Conservation (phyloP, 345 rosid genomes). For the Sonneratia caseolaris region DNA sequence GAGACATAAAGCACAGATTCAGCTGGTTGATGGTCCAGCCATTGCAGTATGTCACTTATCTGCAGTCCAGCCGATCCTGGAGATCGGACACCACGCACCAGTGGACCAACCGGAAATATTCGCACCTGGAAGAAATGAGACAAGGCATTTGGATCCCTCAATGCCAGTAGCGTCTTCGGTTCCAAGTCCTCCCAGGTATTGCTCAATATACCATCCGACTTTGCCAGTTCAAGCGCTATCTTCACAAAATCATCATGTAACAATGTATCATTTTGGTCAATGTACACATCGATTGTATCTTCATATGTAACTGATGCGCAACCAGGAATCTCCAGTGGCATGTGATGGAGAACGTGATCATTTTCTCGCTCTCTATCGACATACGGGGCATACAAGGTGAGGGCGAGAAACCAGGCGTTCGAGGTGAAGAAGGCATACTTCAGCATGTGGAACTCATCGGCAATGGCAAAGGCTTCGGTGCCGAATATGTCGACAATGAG, state of each 20-base stretch:
- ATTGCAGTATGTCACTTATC: conserved; percentile 2
- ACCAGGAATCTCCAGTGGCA: conserved; percentile 38
- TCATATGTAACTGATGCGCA: conserved; percentile 27
- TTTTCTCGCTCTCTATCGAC: conserved; percentile 14
- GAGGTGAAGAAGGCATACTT: conserved; percentile 33
- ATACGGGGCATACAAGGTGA: conserved; percentile 19
- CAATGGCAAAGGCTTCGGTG: conserved; percentile 29
- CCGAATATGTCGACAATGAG: conserved; percentile 47
- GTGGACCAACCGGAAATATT: conserved; percentile 22
- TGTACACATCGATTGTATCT: conserved; percentile 14
- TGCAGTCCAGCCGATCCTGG: neutral
- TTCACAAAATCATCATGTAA: conserved; percentile 7
- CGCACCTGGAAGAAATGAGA: neutral
- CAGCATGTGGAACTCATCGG: conserved; percentile 34
- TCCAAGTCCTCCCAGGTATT: conserved; percentile 47
- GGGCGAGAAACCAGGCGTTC: conserved; percentile 40
- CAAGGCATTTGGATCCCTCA: conserved; percentile 9
- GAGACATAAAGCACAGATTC: conserved; percentile 51
- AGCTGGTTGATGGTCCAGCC: conserved; percentile 41
- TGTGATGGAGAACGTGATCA: conserved; percentile 16
- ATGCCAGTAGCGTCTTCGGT: conserved; percentile 20
- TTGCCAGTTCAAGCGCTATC: conserved; percentile 22
- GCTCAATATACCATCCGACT: conserved; percentile 39
- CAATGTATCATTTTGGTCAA: neutral
- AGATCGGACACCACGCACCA: conserved; percentile 8